Evolutionary conservation across 2,329 filamentous ascomycete genomes (phyloP).

Genomic region (Aspergillus oerlinghausenensis): DNA sequence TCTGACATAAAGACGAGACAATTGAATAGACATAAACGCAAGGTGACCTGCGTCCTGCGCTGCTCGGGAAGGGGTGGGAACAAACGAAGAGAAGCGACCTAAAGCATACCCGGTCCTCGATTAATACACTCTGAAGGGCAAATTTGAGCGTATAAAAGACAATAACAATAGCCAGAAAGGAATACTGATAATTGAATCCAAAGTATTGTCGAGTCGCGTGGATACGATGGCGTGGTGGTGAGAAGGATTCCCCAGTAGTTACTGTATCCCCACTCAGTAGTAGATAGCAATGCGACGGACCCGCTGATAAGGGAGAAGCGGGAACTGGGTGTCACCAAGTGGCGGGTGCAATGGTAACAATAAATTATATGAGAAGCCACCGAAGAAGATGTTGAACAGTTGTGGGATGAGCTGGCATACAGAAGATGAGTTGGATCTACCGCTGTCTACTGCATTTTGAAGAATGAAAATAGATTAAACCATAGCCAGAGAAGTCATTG

Average conservation of each 20-base stretch:
- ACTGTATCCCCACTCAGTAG: background rate
- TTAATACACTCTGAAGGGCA: background rate
- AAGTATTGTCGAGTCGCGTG: background rate
- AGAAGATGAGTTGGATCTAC: background rate
- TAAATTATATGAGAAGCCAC: background rate
- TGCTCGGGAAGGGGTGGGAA: background rate
- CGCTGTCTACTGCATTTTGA: background rate
- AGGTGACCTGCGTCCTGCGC: background rate
- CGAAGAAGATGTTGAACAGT: background rate
- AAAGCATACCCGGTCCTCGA: background rate
- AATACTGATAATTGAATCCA: background rate
- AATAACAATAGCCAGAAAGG: background rate
- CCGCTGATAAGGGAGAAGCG: background rate
- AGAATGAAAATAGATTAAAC: background rate
- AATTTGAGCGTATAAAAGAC: background rate
- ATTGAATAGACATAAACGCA: background rate
- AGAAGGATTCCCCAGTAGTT: background rate
- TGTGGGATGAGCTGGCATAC: background rate
- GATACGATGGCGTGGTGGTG: background rate
- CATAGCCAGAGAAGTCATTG: background rate
- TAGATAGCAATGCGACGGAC: background rate
- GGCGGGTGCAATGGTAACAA: background rate
- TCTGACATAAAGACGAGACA: background rate
- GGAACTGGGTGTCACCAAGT: background rate
- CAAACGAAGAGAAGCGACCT: background rate